Percentiles rank a stretch among this genome's conserved stretches.
Evolutionary conservation across 163 green algal species (phyloP).

Genomic region (Coccomyxa subellipsoidea): DNA sequence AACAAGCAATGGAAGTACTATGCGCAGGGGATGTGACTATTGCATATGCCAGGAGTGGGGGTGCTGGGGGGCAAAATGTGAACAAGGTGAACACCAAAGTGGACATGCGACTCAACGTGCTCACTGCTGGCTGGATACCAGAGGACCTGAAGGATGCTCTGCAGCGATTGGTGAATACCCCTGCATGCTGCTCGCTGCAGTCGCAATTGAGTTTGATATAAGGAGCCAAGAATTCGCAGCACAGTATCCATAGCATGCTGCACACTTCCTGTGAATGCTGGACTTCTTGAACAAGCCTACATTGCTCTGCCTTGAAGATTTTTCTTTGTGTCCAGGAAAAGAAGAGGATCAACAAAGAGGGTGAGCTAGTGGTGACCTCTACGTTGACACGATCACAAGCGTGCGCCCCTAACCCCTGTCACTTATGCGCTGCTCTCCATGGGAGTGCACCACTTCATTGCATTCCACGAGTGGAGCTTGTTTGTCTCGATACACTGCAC

Average conservation of each 20-base stretch:
- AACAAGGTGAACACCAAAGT: conserved; percentile 98
- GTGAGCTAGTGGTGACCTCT: conserved; percentile 84
- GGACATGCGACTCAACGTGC: conserved; percentile 87
- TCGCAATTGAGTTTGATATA: too few relatives aligned
- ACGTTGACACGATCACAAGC: conserved; percentile 82
- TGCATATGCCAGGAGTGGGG: conserved; percentile 81
- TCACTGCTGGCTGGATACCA: conserved; percentile 72
- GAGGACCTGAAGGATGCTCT: conserved; percentile 72
- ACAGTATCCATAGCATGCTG: too few relatives aligned
- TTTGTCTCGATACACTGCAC: too few relatives aligned
- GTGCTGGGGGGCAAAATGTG: conserved; percentile 92
- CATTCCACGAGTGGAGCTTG: too few relatives aligned
- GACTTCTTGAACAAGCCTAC: too few relatives aligned
- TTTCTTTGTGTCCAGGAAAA: conserved; percentile 64
- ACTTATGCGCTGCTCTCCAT: background rate
- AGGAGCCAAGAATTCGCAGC: too few relatives aligned
- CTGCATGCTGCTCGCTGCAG: conserved; percentile 10
- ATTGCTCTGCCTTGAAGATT: background rate
- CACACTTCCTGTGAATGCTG: too few relatives aligned
- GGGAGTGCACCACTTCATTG: too few relatives aligned
- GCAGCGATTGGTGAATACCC: conserved; percentile 37
- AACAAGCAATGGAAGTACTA: background rate
- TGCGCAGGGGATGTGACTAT: conserved; percentile 83
- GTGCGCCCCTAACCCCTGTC: conserved; percentile 36
- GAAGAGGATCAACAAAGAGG: conserved; percentile 91